Evolutionary conservation across 2,329 filamentous ascomycete species (phyloP).

Genomic region (Aspergillus ochraceoroseus): DNA sequence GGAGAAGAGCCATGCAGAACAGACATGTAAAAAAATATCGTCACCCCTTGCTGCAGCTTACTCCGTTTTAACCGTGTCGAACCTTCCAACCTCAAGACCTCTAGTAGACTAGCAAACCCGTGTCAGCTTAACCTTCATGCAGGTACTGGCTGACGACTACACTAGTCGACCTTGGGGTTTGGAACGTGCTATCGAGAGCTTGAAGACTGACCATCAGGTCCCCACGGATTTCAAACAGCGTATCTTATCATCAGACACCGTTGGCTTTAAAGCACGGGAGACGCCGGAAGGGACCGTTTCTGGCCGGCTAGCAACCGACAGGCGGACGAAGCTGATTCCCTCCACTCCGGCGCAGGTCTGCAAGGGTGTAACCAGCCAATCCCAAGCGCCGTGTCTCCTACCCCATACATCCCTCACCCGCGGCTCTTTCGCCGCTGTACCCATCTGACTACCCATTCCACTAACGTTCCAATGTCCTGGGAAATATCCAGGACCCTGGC

Average conservation of each 20-base stretch:
- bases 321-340: slow-evolving; percentile 8
- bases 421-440: slow-evolving; percentile 29
- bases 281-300: slow-evolving; percentile 2
- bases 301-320: slow-evolving; percentile 9
- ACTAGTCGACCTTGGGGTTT: slow-evolving; percentile 3
- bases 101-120: slow-evolving; percentile 3
- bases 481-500: slow-evolving; percentile 40
- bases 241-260: slow-evolving; percentile 9
- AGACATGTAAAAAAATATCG: too few species aligned
- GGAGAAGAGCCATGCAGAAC: too few species aligned
- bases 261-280: neutral
- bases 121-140: slow-evolving; percentile 13
- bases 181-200: slow-evolving; percentile 1
- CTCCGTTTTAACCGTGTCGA: too few species aligned
- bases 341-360: slow-evolving; percentile 15
- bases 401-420: slow-evolving; percentile 15
- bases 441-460: slow-evolving; percentile 43
- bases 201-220: slow-evolving; percentile 1
- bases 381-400: neutral
- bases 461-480: slow-evolving; percentile 43
- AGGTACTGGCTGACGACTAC: slow-evolving; percentile 8
- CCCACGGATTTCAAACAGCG: slow-evolving; percentile 6
- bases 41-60: too few species aligned
- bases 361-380: slow-evolving; percentile 11
- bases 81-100: too few species aligned